Percentiles rank a stretch among this genome's conserved stretches.
These are phyloP conservation scores for Ceratocystis cubensis DNA, from an alignment of 2,329 filamentous ascomycete genomes.

Conservation along the genomic window DNA sequence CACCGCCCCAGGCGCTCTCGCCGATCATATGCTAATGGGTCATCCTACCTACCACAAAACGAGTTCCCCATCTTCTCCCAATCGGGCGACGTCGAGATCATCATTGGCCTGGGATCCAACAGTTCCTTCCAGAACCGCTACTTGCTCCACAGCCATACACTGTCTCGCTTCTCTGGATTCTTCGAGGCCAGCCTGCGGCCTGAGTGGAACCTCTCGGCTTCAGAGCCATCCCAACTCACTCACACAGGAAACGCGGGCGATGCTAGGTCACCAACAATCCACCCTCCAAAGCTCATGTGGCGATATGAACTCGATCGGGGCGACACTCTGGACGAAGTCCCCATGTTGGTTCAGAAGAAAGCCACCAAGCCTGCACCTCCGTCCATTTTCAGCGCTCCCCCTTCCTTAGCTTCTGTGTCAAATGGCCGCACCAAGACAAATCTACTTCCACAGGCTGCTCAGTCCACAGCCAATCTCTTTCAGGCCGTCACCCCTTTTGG, in stretches of 20 bases:
- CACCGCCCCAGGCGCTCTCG: conserved; percentile 58
- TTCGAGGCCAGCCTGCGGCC: conserved; percentile 77
- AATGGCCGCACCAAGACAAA: background rate
- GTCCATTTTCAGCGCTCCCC: conserved; percentile 32
- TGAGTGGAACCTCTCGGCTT: conserved; percentile 51
- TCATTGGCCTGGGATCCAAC: conserved; percentile 48
- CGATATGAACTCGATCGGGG: conserved; percentile 77
- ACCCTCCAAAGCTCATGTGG: conserved; percentile 42
- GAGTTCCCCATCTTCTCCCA: conserved; percentile 87
- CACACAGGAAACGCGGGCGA: background rate
- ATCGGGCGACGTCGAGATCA: conserved; percentile 84
- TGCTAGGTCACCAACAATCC: background rate
- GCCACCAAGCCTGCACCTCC: conserved; percentile 23
- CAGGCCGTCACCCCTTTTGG: conserved; percentile 60
- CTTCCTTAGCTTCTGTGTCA: background rate
- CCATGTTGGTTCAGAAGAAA: conserved; percentile 77
- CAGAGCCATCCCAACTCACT: background rate
- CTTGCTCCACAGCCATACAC: conserved; percentile 72
- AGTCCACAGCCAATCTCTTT: conserved; percentile 51
- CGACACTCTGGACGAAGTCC: conserved; percentile 59
- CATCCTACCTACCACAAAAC: conserved; percentile 60
- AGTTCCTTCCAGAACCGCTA: conserved; percentile 63
- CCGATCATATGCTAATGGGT: conserved; percentile 66
- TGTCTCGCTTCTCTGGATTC: conserved; percentile 84
- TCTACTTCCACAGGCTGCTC: conserved; percentile 14